Evolutionary conservation across 106 monocot species (phyloP).

Genomic region (Apostasia ramifera): DNA sequence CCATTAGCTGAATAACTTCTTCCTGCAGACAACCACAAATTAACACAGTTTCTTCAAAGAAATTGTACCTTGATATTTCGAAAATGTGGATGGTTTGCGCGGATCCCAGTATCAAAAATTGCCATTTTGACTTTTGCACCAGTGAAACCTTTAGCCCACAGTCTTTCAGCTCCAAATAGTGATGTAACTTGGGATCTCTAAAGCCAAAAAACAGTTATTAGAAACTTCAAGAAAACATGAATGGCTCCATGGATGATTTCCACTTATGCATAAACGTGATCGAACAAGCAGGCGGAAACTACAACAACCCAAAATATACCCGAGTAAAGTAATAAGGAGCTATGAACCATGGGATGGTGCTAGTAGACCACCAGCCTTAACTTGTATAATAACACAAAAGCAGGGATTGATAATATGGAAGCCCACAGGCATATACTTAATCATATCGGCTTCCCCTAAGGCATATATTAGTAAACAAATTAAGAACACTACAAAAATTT

Average conservation of each 20-base stretch:
- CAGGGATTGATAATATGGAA: too few relatives aligned
- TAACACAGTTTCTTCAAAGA: background rate
- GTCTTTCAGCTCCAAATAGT: slow-evolving; percentile 84
- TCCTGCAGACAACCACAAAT: too few relatives aligned
- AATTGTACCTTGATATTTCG: slow-evolving; percentile 93
- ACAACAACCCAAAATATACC: background rate
- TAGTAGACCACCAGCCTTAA: too few relatives aligned
- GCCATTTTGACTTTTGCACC: slow-evolving; percentile 98
- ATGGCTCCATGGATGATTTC: background rate
- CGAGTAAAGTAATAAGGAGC: too few relatives aligned
- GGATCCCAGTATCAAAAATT: slow-evolving; percentile 98
- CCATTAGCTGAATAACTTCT: too few relatives aligned
- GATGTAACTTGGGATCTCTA: slow-evolving; percentile 98
- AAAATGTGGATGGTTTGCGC: slow-evolving; percentile 96
- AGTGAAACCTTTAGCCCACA: slow-evolving; percentile 90
- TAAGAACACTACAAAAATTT: too few relatives aligned
- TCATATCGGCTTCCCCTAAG: too few relatives aligned
- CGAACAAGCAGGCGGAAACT: background rate
- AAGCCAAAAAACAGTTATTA: slow-evolving; percentile 7
- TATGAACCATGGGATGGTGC: too few relatives aligned
- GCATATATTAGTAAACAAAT: too few relatives aligned
- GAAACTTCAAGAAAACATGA: background rate
- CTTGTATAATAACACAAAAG: too few relatives aligned
- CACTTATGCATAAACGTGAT: background rate
- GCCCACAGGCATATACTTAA: too few relatives aligned